A percentile compares a stretch with the other conserved stretches of the same genome.
phyloP scores from a whole-genome alignment of 2,329 filamentous ascomycete genomes.

The Tolypocladium paradoxum region DNA sequence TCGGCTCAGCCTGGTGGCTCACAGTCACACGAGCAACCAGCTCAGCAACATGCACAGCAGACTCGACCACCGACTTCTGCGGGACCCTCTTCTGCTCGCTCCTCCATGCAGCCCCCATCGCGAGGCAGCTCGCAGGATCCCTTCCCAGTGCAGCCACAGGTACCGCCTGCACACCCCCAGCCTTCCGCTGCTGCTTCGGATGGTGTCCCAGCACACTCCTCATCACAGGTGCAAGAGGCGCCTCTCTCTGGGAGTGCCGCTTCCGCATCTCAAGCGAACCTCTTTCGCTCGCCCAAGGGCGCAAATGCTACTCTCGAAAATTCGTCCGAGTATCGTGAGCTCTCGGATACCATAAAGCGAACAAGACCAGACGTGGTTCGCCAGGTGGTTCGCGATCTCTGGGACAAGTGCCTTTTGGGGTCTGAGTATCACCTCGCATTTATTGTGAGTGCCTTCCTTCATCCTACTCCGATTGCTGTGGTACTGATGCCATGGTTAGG shows the following conservation, averaged over 20 bases:
- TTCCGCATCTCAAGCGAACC: not conserved
- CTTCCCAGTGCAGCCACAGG: not conserved
- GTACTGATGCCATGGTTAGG: constrained; percentile 23
- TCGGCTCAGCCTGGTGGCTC: not conserved
- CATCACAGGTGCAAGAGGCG: not conserved
- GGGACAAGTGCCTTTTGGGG: constrained; percentile 37
- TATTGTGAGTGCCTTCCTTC: constrained; percentile 27
- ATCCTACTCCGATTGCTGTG: not conserved
- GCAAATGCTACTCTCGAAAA: not conserved
- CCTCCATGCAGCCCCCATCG: not conserved
- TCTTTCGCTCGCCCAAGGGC: not conserved
- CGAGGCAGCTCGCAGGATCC: not conserved
- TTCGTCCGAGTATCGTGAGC: constrained; percentile 10
- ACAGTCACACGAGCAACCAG: not conserved
- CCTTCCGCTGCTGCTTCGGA: not conserved
- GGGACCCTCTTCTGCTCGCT: not conserved
- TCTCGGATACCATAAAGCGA: constrained; percentile 23
- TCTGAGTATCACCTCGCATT: constrained; percentile 43
- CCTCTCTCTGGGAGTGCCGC: not conserved
- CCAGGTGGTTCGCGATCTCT: constrained; percentile 37
- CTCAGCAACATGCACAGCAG: not conserved
- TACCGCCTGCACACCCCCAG: no score
- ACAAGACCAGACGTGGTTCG: constrained; percentile 34
- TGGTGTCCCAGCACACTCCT: not conserved
- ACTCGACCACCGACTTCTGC: not conserved